Base-by-base conservation (phyloP, 306 rosid species). In the Pterocarpus macrocarpus region DNA sequence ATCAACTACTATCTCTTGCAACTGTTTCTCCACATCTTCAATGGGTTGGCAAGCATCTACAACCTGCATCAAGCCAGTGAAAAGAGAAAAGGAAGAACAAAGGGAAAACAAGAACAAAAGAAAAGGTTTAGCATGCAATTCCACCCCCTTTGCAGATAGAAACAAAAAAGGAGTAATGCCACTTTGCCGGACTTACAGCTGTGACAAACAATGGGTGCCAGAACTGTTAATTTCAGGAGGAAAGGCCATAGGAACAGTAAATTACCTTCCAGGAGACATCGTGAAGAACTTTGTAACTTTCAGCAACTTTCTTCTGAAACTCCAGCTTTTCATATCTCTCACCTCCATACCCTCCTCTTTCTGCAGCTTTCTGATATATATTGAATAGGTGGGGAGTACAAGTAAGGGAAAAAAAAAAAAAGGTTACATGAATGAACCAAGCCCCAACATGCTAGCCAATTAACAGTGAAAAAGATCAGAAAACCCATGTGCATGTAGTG, bases 291-390 rank as follows among this genome's bases (percentile, higher is more conserved):
- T 82, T 88, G 82, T 91, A 95, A 86, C 76, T 68, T 58, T 84
- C 85, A 38, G 84, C 86, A 86, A 95, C 98, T 86, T 95, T 84
- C 61, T 79, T 79, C 78, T 84, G 87, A 74, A 84, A 84, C 5
- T 84, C 87, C 45, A 93, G 90, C 83, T 93, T 90, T 87, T 95
- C 99, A 81, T 95, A 95, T 85, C 97, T 88, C 90, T 95, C 99
- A 84, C 79, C 88, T 75, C 99, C 99, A 75, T 95, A 93, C 16
- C 95, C 98, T 77, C 94, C 97, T 88, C 99, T 90, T 76, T 93
- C 93, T 2, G 96, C 83, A 64, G 99, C 99, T 88, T 88, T 91
- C 99, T 95, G 91, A 86, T 56, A 77, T 70, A 47, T 47, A 58
- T 80, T 12, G 32, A 67, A 62, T 72, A 64, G 22, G 64, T 56